Percentiles rank a stretch among this genome's conserved stretches.
phyloP scores from a whole-genome alignment of 2,329 filamentous ascomycete species.

The Verticillium isaacii region DNA sequence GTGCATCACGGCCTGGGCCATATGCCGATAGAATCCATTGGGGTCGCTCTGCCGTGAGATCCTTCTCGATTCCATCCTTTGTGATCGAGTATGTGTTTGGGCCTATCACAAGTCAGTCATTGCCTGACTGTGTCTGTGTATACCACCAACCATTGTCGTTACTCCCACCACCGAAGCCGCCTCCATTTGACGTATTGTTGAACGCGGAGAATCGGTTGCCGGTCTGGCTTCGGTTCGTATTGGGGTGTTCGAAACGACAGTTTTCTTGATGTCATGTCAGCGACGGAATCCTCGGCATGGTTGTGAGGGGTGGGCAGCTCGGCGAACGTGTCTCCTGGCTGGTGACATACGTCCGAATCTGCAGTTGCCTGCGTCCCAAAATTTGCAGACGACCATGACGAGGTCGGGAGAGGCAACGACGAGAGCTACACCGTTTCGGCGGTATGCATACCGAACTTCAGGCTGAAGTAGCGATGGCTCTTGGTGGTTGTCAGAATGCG shows the following conservation, averaged over 20 bases:
- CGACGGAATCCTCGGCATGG: neutral
- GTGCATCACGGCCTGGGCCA: conserved; percentile 70
- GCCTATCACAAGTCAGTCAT: neutral
- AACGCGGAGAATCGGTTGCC: conserved; percentile 14
- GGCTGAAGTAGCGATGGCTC: neutral
- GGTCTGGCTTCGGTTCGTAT: conserved; percentile 17
- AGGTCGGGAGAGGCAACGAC: neutral
- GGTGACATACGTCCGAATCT: conserved; percentile 42
- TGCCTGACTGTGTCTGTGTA: neutral
- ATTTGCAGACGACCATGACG: conserved; percentile 40
- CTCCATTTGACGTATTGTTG: conserved; percentile 8
- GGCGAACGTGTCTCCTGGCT: neutral
- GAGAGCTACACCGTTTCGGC: neutral
- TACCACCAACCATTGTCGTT: conserved; percentile 6
- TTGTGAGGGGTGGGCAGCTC: neutral
- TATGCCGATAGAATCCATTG: conserved; percentile 86
- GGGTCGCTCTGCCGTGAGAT: conserved; percentile 68
- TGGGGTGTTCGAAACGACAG: conserved; percentile 52
- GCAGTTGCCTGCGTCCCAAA: conserved; percentile 47
- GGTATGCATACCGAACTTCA: neutral
- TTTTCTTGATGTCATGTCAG: conserved; percentile 28
- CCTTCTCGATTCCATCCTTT: conserved; percentile 55
- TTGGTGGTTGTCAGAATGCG: neutral
- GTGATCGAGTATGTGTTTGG: conserved; percentile 46
- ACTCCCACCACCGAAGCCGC: conserved; percentile 9